A percentile compares a stretch with the other conserved stretches of the same genome.
These are phyloP conservation scores for Trichoderma brevicompactum DNA, from an alignment of 2,329 filamentous ascomycete genomes.

Conservation along the genomic window DNA sequence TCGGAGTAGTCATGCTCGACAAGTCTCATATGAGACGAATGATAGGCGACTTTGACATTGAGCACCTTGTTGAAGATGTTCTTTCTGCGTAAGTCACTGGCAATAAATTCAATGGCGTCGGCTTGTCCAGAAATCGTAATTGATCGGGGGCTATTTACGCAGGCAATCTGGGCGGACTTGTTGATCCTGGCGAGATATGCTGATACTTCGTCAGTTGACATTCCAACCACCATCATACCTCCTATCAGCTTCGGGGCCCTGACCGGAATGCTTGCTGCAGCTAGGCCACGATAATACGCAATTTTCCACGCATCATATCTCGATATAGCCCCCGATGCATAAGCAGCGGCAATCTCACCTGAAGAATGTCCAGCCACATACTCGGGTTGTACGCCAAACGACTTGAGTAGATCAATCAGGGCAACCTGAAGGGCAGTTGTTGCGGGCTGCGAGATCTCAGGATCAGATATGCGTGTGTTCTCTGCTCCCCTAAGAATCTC, in stretches of 20 bases:
- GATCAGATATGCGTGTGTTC: constrained; percentile 40
- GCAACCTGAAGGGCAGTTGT: constrained; percentile 51
- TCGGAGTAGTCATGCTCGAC: constrained; percentile 45
- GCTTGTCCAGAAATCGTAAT: constrained; percentile 50
- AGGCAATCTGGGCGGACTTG: constrained; percentile 45
- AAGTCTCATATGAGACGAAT: constrained; percentile 50
- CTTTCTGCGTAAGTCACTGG: constrained; percentile 39
- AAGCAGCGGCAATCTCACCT: constrained; percentile 53
- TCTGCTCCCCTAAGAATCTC: constrained; percentile 42
- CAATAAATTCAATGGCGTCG: constrained; percentile 40
- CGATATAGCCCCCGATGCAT: constrained; percentile 45
- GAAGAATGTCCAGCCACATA: constrained; percentile 52
- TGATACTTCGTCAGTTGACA: constrained; percentile 39
- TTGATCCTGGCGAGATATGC: constrained; percentile 35
- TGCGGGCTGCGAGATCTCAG: constrained; percentile 47
- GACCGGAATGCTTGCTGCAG: constrained; percentile 39
- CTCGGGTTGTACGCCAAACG: constrained; percentile 41
- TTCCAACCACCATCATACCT: constrained; percentile 49
- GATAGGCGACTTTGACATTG: constrained; percentile 48
- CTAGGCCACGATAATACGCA: constrained; percentile 48
- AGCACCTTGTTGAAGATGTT: constrained; percentile 44
- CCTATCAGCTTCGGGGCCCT: constrained; percentile 41
- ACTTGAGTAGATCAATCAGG: constrained; percentile 46
- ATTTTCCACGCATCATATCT: constrained; percentile 47
- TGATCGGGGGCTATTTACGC: constrained; percentile 50